Base-by-base conservation (phyloP, 106 monocot genomes). In the Acorus calamus region DNA sequence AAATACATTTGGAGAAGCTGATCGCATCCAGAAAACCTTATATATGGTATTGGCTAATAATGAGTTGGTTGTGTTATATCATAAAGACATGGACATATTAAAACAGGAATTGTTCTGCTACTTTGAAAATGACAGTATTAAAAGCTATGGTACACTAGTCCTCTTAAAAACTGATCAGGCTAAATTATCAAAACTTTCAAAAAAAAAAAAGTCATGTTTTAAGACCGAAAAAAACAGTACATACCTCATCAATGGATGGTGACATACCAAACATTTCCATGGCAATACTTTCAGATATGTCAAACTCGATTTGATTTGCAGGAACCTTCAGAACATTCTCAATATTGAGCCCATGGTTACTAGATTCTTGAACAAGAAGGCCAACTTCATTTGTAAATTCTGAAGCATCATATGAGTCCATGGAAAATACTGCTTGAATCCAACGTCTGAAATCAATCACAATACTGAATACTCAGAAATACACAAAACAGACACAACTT, bases 341-440 rank as follows among this genome's bases (percentile, higher is more conserved):
- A 49, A 10, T 44, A 48, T 43, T 41, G 55, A 60, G 10, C 7
- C 14, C 60, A 48, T 69, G 48, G 49, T 53, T 71, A 13, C 13
- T 43, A 10, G 28, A 48, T 44, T 75, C 69, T 60, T 65, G 47
- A 49, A 47, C 14, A 52, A 48, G 10, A 68, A 6, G 4, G 58
- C 62, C 47, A 43, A 56, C 52, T 43, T 70, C 55, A 11, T 41
- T 46, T 49, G 8, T 42, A 54, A 50, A 66, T 28, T 13, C 4
- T 7, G 53, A 69, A 48, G 14, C 7, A 52, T 12, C 53, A 41
- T 13, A 42, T 46, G 65, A 53, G 6, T 42, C 57, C 5, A 42
- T 56, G 48, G 66, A 61, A 60, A 88, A 98, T 4, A 81, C 81
- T 62, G 88, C 98, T 80, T 98, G 98, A 80, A 98, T 83, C 98